A percentile compares a stretch with the other conserved stretches of the same genome.
Evolutionary conservation across 768 basidiomycete genomes (phyloP).

Genomic region (Lepiota brunneoincarnata): DNA sequence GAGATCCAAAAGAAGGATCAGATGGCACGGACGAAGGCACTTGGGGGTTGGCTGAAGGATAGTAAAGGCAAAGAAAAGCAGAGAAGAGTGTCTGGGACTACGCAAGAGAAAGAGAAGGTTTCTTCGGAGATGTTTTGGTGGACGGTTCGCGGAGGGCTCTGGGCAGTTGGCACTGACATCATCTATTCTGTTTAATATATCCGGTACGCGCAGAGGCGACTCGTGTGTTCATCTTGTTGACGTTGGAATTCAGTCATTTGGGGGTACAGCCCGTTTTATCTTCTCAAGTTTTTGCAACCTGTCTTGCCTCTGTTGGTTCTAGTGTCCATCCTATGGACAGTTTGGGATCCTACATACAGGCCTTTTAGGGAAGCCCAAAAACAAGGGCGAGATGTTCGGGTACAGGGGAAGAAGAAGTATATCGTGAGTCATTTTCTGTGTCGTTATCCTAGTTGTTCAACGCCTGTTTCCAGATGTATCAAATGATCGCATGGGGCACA

Average conservation of each 20-base stretch:
- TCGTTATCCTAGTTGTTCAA: background rate
- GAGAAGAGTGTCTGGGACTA: slow-evolving; percentile 41
- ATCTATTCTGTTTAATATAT: slow-evolving; percentile 38
- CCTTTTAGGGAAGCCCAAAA: slow-evolving; percentile 54
- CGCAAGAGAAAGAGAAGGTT: slow-evolving; percentile 40
- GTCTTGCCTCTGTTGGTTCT: slow-evolving; percentile 48
- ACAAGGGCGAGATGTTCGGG: slow-evolving; percentile 71
- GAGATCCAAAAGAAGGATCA: slow-evolving; percentile 75
- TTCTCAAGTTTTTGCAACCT: slow-evolving; percentile 29
- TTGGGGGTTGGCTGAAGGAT: slow-evolving; percentile 67
- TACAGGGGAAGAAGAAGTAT: slow-evolving; percentile 62
- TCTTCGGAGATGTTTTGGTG: slow-evolving; percentile 57
- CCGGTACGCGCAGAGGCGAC: slow-evolving; percentile 37
- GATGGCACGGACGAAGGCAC: slow-evolving; percentile 76
- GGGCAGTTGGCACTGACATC: slow-evolving; percentile 47
- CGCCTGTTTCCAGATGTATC: slow-evolving; percentile 45
- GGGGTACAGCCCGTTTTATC: slow-evolving; percentile 26
- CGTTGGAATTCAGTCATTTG: slow-evolving; percentile 27
- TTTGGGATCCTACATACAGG: slow-evolving; percentile 84
- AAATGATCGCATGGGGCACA: slow-evolving; percentile 56
- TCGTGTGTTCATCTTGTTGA: background rate
- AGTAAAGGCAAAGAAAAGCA: slow-evolving; percentile 65
- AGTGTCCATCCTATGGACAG: slow-evolving; percentile 72
- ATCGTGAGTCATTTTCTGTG: slow-evolving; percentile 42
- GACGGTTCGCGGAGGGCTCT: slow-evolving; percentile 68